These are phyloP conservation scores for Phytophthora aleatoria DNA, from an alignment of 352 stramenopile species.

Conservation along the genomic window DNA sequence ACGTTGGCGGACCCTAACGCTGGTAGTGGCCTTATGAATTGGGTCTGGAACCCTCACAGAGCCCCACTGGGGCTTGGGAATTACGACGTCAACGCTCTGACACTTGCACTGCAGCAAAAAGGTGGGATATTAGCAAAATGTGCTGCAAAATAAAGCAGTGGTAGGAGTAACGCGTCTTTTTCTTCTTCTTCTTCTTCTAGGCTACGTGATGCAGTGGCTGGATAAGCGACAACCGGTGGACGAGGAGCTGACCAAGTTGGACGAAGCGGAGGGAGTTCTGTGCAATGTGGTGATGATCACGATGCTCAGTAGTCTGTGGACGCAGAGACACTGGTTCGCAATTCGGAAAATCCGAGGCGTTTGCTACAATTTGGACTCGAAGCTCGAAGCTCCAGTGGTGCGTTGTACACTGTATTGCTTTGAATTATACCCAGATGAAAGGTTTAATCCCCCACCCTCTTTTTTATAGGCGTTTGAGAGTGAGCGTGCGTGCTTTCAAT, in stretches of 20 bases:
- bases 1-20: constrained; percentile 13
- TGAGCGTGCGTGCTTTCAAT: constrained; percentile 52
- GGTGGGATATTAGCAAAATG: constrained; percentile 32
- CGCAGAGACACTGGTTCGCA: constrained; percentile 82
- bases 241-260: constrained; percentile 47
- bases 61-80: constrained; percentile 73
- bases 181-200: constrained; percentile 23
- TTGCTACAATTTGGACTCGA: constrained; percentile 84
- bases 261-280: constrained; percentile 55
- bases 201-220: constrained; percentile 68
- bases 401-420: neutral
- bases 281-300: constrained; percentile 69
- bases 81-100: constrained; percentile 84
- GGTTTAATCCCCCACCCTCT: neutral
- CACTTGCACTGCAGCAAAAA: constrained; percentile 58
- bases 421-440: neutral
- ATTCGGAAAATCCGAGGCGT: constrained; percentile 65
- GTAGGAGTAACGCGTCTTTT: too few relatives aligned
- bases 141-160: constrained; percentile 1
- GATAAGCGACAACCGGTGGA: constrained; percentile 64
- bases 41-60: constrained; percentile 69
- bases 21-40: constrained; percentile 22
- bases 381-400: constrained; percentile 58
- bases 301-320: constrained; percentile 55
- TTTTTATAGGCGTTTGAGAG: constrained; percentile 47